Evolutionary conservation across 495 filamentous ascomycete genomes (phyloP).

Genomic region (Xylaria telfairii): DNA sequence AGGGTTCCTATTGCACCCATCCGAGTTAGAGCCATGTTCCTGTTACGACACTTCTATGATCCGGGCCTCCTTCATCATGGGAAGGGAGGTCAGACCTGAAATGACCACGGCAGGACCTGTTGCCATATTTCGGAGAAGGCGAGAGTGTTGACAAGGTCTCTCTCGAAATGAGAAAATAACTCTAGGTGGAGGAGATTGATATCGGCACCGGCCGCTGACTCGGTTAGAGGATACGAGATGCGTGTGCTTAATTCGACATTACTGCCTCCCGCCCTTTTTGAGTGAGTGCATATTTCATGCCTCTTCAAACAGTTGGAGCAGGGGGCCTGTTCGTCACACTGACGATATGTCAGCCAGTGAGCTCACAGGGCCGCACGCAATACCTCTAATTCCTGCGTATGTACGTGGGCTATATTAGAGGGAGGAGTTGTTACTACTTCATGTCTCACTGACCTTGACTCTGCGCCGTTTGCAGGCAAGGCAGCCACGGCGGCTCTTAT

Average conservation of each 20-base stretch:
- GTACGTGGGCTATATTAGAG: neutral
- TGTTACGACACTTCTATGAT: neutral
- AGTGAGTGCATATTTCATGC: conserved; percentile 15
- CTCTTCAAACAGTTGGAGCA: conserved; percentile 25
- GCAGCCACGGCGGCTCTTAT: conserved; percentile 27
- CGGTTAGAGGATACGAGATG: neutral
- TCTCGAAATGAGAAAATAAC: conserved; percentile 39
- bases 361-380: neutral
- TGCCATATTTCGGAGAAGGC: conserved; percentile 37
- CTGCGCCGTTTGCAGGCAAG: conserved; percentile 24
- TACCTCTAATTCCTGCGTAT: neutral
- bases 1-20: conserved; percentile 28
- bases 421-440: neutral
- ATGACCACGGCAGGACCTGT: conserved; percentile 33
- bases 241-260: neutral
- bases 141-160: conserved; percentile 31
- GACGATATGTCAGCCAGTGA: neutral
- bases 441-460: conserved; percentile 21
- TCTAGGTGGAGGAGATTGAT: conserved; percentile 41
- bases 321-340: conserved; percentile 26
- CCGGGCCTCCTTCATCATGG: neutral
- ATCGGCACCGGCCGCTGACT: neutral
- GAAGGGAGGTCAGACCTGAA: conserved; percentile 17
- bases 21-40: neutral
- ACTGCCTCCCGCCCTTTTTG: neutral